Evolutionary conservation across 169 alveolate species (phyloP).

Genomic region (Plasmodium berghei): DNA sequence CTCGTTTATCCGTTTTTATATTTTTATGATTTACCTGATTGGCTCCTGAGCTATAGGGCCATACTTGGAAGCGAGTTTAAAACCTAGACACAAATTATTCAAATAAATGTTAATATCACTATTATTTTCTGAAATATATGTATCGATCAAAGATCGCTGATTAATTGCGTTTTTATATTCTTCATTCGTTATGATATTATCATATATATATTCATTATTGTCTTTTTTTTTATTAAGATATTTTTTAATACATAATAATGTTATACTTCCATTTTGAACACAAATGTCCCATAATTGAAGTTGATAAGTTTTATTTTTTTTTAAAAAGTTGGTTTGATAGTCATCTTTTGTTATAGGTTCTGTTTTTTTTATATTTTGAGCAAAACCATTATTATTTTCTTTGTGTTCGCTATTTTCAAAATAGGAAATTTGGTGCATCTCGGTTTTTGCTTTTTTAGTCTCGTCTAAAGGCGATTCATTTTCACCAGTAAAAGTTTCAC

Average conservation of each 20-base stretch:
- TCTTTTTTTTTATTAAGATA: slow-evolving; percentile 59
- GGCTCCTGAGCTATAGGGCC: slow-evolving; percentile 98
- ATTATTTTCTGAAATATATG: slow-evolving; percentile 70
- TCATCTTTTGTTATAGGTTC: neutral
- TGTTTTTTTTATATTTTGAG: neutral
- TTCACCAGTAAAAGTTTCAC: slow-evolving; percentile 13
- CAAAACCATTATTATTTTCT: neutral
- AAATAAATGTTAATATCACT: slow-evolving; percentile 68
- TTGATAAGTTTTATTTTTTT: slow-evolving; percentile 56
- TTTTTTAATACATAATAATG: slow-evolving; percentile 71
- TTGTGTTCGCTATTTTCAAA: neutral
- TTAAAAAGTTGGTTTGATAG: neutral
- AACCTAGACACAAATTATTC: slow-evolving; percentile 86
- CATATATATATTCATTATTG: slow-evolving; percentile 18
- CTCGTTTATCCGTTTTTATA: slow-evolving; percentile 1
- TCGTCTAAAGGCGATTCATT: neutral
- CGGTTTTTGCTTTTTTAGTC: neutral
- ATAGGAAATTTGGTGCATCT: neutral
- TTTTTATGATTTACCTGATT: slow-evolving; percentile 90
- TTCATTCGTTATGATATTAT: slow-evolving; percentile 64
- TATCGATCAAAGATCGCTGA: slow-evolving; percentile 53
- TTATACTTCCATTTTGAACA: slow-evolving; percentile 82
- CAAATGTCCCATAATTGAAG: slow-evolving; percentile 78
- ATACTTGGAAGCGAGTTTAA: slow-evolving; percentile 93
- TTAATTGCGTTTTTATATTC: slow-evolving; percentile 57